Percentiles rank a stretch among this genome's conserved stretches.
These are phyloP conservation scores for Neoascochyta sp. DNA, from an alignment of 2,329 filamentous ascomycete genomes.

Conservation along the genomic window DNA sequence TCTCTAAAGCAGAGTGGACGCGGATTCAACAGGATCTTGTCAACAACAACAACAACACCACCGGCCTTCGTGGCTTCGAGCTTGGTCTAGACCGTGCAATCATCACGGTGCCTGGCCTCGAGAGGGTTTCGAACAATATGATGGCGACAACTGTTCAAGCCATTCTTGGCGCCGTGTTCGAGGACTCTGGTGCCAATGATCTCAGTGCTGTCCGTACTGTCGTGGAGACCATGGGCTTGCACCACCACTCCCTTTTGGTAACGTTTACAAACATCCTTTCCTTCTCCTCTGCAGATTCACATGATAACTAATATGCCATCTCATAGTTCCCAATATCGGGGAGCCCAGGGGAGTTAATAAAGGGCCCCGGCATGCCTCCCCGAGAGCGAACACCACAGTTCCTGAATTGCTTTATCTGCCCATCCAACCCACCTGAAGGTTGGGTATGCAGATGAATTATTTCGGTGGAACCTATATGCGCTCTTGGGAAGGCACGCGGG, in stretches of 20 bases:
- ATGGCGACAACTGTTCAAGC: slow-evolving; percentile 3
- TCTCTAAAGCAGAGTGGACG: not conserved
- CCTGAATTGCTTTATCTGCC: too few relatives aligned
- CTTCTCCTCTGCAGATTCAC: slow-evolving; percentile 1
- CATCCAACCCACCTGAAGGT: too few relatives aligned
- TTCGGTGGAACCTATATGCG: too few relatives aligned
- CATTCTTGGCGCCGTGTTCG: slow-evolving; percentile 1
- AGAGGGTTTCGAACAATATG: not conserved
- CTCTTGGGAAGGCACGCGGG: too few relatives aligned
- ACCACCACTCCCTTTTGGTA: slow-evolving; percentile 1
- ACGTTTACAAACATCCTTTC: not conserved
- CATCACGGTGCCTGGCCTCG: not conserved
- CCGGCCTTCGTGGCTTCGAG: not conserved
- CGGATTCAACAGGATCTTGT: not conserved
- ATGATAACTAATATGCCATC: slow-evolving; percentile 4
- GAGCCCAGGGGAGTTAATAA: too few relatives aligned
- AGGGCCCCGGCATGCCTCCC: too few relatives aligned
- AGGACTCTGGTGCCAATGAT: not conserved
- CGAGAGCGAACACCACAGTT: too few relatives aligned
- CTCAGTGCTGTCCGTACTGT: not conserved
- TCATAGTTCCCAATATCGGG: too few relatives aligned
- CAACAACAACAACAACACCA: not conserved
- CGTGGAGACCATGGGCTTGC: not conserved
- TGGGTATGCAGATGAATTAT: too few relatives aligned
- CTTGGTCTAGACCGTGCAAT: not conserved